Evolutionary conservation across 768 basidiomycete species (phyloP), one percentile per base, ranked within the genome.

Genomic region (Fomitopsis serialis): DNA sequence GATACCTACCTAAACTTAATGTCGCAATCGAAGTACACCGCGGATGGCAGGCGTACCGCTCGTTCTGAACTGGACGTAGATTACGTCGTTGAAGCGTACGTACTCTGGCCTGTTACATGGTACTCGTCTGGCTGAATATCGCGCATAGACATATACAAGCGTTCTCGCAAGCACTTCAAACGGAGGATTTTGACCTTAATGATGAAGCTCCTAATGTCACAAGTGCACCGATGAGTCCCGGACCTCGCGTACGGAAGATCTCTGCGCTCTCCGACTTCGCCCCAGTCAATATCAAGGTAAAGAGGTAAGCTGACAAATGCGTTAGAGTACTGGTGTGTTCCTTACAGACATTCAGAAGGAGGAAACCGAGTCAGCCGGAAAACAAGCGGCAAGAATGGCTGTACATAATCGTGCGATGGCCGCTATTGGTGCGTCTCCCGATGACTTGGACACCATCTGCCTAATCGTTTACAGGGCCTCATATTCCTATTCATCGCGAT

Each of bases 201-300:
- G 61, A 62, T 24, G 21, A 45, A 23, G 27, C 34, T 32, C 55
- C 55, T 25, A 52, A 42, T 8, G 55, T 54, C 25, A 35, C 43
- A 48, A 42, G 34, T 22, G 42, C 58, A 19, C 46, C 51, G 22
- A 47, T 58, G 25, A 45, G 56, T 21, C 58, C 63, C 62, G 70
- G 72, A 35, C 70, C 70, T 6, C 83, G 89, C 17, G 78, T 91
- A 22, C 78, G 82, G 63, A 93, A 91, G 70, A 82, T 95, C 6
- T 84, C 88, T 48, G 90, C 91, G 1, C 71, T 92, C 47, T 88
- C 85, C 1, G 92, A 95, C 66, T 93, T 92, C 60, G 91, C 94
- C 5, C 97, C 96, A 0, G 82, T 98, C 23, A 91, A 97, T 65
- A 70, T 92, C 59, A 86, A 77, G 64, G 85, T 98, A 19, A 85